Base-by-base conservation (phyloP, 2,329 filamentous ascomycete species). In the Thermothelomyces thermophilus region DNA sequence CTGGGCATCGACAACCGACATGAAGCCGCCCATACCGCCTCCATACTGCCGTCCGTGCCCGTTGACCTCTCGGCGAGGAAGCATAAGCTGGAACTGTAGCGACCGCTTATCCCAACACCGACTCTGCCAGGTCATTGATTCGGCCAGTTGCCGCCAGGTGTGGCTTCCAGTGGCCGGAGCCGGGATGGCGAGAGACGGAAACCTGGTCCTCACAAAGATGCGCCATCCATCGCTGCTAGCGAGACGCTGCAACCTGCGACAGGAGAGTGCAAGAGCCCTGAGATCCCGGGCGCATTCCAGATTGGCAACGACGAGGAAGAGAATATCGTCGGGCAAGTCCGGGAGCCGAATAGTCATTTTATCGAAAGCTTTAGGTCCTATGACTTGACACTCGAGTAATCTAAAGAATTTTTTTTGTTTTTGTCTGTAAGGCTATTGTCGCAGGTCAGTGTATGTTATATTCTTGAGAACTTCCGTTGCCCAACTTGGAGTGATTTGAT, bases 71-170 rank as follows among this genome's bases (percentile, higher is more conserved):
- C 16, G 48, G 11, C 42, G 50, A n/a, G 57, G 61, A 6, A 62
- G 56, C 33, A 63, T 36, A 51, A 63, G 60, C 42, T 66, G 65
- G 49, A 78, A 69, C 14, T 66, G 65, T 17, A 73, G 56, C 0
- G 69, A 63, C 1, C 74, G 69, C 45, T 68, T 70, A 42, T 79
- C 76, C 77, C 76, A 80, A 56, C 72, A 75, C 5, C 75, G 69
- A 24, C 73, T 70, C 47, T 78, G 70, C 55, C 72, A 73, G 0
- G 76, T 77, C 37, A 77, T 60, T 0, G 67, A 69, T 22, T 72
- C 65, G 6, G 75, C 75, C 22, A 73, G 61, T 11, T 62, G 56
- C 10, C 57, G 54, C 66, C 74, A 77, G 14, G 50, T 56, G 13
- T 47, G 53, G 20, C 52, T 41, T 4, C 57, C 54, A 2, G 53